A percentile compares a stretch with the other conserved stretches of the same genome.
Evolutionary conservation across 2,329 filamentous ascomycete genomes (phyloP).

Genomic region (Claviceps sp.): DNA sequence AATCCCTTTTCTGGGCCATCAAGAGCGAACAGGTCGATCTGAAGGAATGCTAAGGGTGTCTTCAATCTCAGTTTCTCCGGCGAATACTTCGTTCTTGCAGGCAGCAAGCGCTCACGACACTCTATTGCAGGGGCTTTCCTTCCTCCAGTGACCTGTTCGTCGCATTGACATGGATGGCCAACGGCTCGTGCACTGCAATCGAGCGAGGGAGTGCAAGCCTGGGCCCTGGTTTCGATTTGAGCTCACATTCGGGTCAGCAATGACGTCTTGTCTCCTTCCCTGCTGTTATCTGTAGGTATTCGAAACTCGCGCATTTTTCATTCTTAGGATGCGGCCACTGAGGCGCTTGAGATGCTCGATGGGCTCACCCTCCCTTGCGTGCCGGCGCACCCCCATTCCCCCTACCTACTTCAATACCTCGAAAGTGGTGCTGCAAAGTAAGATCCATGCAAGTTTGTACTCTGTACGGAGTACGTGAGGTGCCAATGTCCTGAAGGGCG

Average conservation of each 20-base stretch:
- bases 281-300: background rate
- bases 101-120: background rate
- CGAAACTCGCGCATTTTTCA: background rate
- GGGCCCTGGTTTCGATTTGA: background rate
- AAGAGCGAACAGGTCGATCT: background rate
- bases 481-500: background rate
- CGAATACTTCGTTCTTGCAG: background rate
- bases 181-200: background rate
- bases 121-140: background rate
- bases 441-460: no score
- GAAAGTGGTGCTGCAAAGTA: background rate
- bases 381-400: no score
- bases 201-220: background rate
- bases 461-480: no score
- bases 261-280: conserved; percentile 1
- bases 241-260: background rate
- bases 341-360: background rate
- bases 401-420: no score
- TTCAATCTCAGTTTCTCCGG: background rate
- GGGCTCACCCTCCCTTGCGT: conserved; percentile 4
- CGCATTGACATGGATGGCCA: background rate
- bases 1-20: background rate
- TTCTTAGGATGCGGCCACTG: conserved; percentile 1
- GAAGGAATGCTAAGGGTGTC: background rate
- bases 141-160: background rate